Evolutionary conservation across 2,329 filamentous ascomycete species (phyloP).

Genomic region (Colletotrichum euphorbiae): DNA sequence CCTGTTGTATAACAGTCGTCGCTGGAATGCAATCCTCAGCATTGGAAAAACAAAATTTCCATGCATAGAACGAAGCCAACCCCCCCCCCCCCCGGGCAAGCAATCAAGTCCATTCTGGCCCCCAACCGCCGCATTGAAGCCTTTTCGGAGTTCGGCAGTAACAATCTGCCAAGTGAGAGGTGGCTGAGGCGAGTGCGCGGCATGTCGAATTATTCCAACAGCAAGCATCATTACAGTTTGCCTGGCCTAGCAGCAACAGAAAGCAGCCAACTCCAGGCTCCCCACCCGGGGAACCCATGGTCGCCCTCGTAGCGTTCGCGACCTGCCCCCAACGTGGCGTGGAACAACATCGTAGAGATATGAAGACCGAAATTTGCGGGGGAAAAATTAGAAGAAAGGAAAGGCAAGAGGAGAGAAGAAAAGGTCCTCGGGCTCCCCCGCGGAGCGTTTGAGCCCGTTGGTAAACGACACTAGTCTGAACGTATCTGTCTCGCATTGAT

Average conservation of each 20-base stretch:
- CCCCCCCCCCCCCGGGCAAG: background rate
- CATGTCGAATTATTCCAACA: background rate
- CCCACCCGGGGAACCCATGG: slow-evolving; percentile 19
- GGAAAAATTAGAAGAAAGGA: background rate
- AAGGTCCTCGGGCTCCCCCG: slow-evolving; percentile 14
- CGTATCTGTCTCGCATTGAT: slow-evolving; percentile 38
- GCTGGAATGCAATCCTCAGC: background rate
- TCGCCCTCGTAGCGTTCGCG: slow-evolving; percentile 6
- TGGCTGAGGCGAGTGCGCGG: slow-evolving; percentile 2
- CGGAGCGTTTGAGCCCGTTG: slow-evolving; percentile 20
- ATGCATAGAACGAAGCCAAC: slow-evolving; percentile 2
- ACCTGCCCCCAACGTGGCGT: slow-evolving; percentile 8
- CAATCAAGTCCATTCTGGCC: background rate
- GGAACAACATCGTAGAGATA: background rate
- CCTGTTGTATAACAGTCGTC: background rate
- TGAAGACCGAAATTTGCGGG: background rate
- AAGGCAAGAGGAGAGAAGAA: background rate
- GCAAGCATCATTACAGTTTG: background rate
- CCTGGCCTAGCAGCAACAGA: background rate
- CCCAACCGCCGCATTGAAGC: background rate
- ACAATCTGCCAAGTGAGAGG: slow-evolving; percentile 4
- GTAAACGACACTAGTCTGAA: slow-evolving; percentile 25
- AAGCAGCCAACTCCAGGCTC: background rate
- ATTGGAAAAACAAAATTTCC: background rate
- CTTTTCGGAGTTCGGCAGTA: background rate